Base-by-base conservation (phyloP, 257 asterid species). In the Hygrophila difformis region DNA sequence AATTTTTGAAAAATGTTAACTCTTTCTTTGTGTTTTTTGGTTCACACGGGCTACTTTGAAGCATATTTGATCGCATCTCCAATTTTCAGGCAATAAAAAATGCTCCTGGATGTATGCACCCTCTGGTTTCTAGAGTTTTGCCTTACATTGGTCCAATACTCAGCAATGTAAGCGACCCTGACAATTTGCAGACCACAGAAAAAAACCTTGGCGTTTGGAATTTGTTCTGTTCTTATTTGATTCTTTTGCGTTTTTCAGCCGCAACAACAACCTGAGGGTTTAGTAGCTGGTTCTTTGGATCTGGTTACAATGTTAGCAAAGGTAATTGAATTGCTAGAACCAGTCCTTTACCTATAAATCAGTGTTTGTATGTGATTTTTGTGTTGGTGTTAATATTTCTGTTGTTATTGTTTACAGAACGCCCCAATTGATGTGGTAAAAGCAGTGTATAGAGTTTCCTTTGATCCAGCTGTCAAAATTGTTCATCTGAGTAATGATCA, bases 211-310 rank as follows among this genome's bases (percentile, higher is more conserved):
- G 18, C 45, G 51, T 31, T 50, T 49, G 17, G 41, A 21, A 52
- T 59, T 55, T 53, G 22, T 47, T 17, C 19, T 4, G 39, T 60
- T 62, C 61, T 65, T 40, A 63, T 47, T 18, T 53, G 56, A 16
- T 34, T 41, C 50, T n/a, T 49, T 41, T 47, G 19, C 69, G 46
- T 65, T 69, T 73, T 45, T 64, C 88, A 89, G 98, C 93, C 98
- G 21, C 92, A 73, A 12, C 94, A 77, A 71, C 92, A 85, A 74
- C 82, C 94, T 44, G 94, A 79, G 28, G 92, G 94, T 55, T 77
- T 86, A 66, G 92, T 85, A 62, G 82, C 98, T 62, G 94, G 93
- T 59, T 77, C 94, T 18, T 73, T 89, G 64, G 98, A 89, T 78
- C 94, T 89, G 53, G 54, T 82, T 39, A 65, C 92, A 46, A 79